Evolutionary conservation across 2,329 filamentous ascomycete genomes (phyloP), one percentile per base, ranked within the genome.

Genomic region (Calonectria naviculata): DNA sequence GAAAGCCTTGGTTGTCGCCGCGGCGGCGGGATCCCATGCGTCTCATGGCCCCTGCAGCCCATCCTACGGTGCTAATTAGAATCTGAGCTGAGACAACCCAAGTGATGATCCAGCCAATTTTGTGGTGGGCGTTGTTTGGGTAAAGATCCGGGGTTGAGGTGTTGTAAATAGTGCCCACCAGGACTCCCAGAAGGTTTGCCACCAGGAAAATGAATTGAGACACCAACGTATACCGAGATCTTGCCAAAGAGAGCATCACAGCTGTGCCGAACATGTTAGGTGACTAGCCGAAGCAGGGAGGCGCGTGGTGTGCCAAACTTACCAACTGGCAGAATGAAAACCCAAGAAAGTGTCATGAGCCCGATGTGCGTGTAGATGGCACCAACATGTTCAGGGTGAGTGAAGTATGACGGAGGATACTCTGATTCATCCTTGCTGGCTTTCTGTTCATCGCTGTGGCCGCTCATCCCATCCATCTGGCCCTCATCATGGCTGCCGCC

Each of bases 121-220:
- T 95, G 85, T 95, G 92, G 82, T 98, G 95, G n/a, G 93, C 90
- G 80, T 97, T 97, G 80, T 93, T 92, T 36, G 92, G 91, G 81
- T 98, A 98, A 26, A 98, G 85, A 79, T 98, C 94, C 1, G 95
- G 95, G 0, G 95, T 97, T 73, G 89, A 91, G 69, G 89, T 87
- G 81, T 97, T 95, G 86, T 98, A 98, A 38, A 94, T 85, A 61
- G 90, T 88, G 9, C 90, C 91, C 29, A 93, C 80, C 17, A 94
- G 78, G 28, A 95, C 75, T 21, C 92, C 94, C 2, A 92, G 75
- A 4, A 86, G 87, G 79, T 95, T 94, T 41, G 88, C 80, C 1
- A 87, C 83, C 49, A 93, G 81, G 81, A 96, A 95, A 10, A 86
- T 72, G 71, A 95, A 88, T 79, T 98, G 95, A 1, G 87, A 83